These are phyloP conservation scores for Tricholoma sp. DNA, from an alignment of 768 basidiomycete genomes.

Conservation along the genomic window DNA sequence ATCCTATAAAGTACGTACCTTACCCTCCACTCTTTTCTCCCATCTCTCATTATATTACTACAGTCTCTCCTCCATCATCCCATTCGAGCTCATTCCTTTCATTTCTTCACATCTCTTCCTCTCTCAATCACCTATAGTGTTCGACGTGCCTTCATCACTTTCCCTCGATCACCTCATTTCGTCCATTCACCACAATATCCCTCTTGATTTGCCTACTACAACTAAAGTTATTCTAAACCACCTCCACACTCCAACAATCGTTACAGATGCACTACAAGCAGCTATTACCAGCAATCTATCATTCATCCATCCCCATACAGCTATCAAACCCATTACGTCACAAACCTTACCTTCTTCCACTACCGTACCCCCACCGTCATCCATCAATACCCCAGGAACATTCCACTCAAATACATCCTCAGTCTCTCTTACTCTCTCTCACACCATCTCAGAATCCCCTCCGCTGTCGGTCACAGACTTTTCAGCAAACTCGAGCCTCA, in stretches of 20 bases:
- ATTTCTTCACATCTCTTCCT: constrained; percentile 43
- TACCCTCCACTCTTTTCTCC: constrained; percentile 21
- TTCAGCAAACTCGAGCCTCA: neutral
- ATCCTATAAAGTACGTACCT: constrained; percentile 72
- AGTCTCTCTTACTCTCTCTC: constrained; percentile 12
- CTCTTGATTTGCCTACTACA: constrained; percentile 11
- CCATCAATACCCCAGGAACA: neutral
- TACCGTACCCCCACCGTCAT: constrained; percentile 3
- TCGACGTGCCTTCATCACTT: constrained; percentile 40
- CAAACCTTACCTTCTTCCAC: neutral
- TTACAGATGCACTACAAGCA: constrained; percentile 31
- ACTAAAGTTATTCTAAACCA: constrained; percentile 4
- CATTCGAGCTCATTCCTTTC: constrained; percentile 49
- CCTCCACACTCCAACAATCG: constrained; percentile 19
- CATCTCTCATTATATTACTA: neutral
- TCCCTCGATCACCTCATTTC: constrained; percentile 37
- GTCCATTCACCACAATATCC: constrained; percentile 6
- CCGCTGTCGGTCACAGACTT: constrained; percentile 1
- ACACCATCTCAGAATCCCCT: constrained; percentile 6
- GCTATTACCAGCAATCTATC: constrained; percentile 32
- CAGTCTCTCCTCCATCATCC: constrained; percentile 63
- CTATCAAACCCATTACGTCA: neutral
- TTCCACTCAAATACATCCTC: constrained; percentile 10
- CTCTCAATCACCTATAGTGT: constrained; percentile 34
- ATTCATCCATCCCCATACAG: neutral